Evolutionary conservation across 306 rosid species (phyloP).

Genomic region (Betula pendula): DNA sequence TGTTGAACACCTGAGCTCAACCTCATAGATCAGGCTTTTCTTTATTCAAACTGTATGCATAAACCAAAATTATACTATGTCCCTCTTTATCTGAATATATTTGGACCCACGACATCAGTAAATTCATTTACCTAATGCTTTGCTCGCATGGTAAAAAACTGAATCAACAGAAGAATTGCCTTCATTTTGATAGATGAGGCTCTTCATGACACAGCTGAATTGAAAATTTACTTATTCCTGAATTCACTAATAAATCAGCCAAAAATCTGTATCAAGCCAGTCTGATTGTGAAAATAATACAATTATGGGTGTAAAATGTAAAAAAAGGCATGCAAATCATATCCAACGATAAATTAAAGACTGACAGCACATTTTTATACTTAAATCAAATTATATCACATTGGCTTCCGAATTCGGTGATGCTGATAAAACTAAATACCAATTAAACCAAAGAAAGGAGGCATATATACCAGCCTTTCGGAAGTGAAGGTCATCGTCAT

Average conservation of each 20-base stretch:
- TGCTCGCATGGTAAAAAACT: neutral
- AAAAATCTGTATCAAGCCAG: neutral
- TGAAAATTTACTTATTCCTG: neutral
- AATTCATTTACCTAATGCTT: neutral
- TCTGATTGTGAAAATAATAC: neutral
- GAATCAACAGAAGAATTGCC: neutral
- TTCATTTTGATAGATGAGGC: neutral
- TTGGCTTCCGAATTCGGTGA: neutral
- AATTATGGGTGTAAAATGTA: neutral
- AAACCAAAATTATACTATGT: neutral
- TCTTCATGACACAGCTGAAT: conserved; percentile 1
- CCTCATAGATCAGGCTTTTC: neutral
- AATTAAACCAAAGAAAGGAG: conserved; percentile 3
- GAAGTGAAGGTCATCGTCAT: conserved; percentile 90
- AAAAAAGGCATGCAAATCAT: neutral
- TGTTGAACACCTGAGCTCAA: neutral
- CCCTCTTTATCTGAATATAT: neutral
- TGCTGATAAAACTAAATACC: neutral
- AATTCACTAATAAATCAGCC: neutral
- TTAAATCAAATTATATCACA: conserved; percentile 11
- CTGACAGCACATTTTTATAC: neutral
- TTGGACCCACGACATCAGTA: neutral
- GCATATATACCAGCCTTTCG: conserved; percentile 72
- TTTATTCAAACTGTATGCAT: neutral
- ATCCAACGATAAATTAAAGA: conserved; percentile 1